Evolutionary conservation across 164 flowering plant genomes (phyloP).

Genomic region (Magnolia sinica): DNA sequence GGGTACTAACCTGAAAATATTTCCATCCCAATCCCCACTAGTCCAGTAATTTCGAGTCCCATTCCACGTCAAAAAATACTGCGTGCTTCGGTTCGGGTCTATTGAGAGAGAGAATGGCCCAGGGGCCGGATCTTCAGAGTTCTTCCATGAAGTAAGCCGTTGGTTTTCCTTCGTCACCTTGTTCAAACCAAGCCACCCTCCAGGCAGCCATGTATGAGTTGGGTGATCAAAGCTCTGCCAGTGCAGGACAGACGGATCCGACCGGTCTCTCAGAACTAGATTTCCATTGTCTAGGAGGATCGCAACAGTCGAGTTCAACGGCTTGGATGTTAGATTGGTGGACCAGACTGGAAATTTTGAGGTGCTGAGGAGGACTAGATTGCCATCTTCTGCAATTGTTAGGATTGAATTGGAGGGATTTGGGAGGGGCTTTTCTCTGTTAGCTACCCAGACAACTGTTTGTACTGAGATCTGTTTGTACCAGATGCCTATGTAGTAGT

Average conservation of each 20-base stretch:
- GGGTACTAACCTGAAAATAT: slow-evolving; percentile 18
- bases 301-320: not conserved
- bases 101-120: not conserved
- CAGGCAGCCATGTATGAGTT: slow-evolving; percentile 1
- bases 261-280: slow-evolving; percentile 3
- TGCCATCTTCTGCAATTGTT: slow-evolving; percentile 20
- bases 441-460: slow-evolving; percentile 31
- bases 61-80: not conserved
- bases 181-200: slow-evolving; percentile 1
- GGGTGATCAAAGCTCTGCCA: slow-evolving; percentile 11
- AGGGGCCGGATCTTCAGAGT: not conserved
- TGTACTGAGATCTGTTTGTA: slow-evolving; percentile 6
- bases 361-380: slow-evolving; percentile 9
- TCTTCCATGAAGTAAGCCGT: slow-evolving; percentile 3
- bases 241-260: not conserved
- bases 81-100: not conserved
- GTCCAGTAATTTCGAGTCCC: slow-evolving; percentile 1
- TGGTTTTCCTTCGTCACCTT: not conserved
- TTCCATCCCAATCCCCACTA: slow-evolving; percentile 17
- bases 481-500: slow-evolving; percentile 30
- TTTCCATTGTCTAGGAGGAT: slow-evolving; percentile 7
- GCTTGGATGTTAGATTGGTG: not conserved
- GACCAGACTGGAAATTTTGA: slow-evolving; percentile 2
- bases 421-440: slow-evolving; percentile 17
- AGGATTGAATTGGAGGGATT: slow-evolving; percentile 11